Evolutionary conservation across 2,329 filamentous ascomycete genomes (phyloP).

Genomic region (Calonectria multiphialidica): DNA sequence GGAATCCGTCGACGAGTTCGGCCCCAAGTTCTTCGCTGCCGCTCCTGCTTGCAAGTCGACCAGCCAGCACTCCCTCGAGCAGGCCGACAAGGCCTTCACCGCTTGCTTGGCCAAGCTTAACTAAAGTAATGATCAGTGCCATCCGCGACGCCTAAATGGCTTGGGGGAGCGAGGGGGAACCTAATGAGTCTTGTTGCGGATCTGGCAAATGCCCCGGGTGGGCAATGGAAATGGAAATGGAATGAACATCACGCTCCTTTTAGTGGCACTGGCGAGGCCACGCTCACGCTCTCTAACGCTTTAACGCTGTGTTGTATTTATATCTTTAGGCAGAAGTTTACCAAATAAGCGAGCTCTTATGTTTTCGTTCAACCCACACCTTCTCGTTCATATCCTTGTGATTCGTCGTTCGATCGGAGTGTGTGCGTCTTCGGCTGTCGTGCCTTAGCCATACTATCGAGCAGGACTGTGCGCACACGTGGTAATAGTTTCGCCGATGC

Average conservation of each 20-base stretch:
- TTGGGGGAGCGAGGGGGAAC: neutral
- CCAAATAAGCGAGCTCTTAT: neutral
- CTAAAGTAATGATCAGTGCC: neutral
- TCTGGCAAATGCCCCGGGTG: neutral
- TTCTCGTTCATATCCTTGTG: neutral
- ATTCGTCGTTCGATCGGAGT: neutral
- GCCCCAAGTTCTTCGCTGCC: neutral
- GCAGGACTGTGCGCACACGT: no score
- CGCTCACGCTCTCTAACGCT: neutral
- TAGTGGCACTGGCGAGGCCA: neutral
- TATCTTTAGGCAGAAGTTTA: neutral
- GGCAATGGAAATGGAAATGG: neutral
- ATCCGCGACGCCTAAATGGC: neutral
- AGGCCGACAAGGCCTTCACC: slow-evolving; percentile 1
- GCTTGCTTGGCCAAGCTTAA: neutral
- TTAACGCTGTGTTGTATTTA: neutral
- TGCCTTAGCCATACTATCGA: no score
- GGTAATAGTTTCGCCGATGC: no score
- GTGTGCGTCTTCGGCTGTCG: neutral
- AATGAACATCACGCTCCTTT: neutral
- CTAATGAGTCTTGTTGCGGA: neutral
- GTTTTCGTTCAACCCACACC: neutral
- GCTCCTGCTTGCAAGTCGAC: slow-evolving; percentile 4
- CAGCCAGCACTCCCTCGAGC: neutral
- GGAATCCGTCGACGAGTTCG: neutral